Evolutionary conservation across 106 monocot species (phyloP).

Genomic region (Agapanthus africanus): DNA sequence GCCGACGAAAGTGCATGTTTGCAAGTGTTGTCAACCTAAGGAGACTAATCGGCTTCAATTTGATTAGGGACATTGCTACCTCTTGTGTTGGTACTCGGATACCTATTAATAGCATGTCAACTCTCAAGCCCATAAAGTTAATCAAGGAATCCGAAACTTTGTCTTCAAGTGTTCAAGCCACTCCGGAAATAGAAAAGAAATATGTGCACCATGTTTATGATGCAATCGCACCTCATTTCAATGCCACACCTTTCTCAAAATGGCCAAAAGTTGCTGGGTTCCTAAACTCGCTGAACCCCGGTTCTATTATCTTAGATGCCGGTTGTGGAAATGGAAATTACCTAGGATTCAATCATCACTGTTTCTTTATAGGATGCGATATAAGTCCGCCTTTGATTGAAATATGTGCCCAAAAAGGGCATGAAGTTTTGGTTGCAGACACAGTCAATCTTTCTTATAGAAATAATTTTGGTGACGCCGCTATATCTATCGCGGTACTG

Average conservation of each 20-base stretch:
- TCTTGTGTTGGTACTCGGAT: not conserved
- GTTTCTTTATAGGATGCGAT: constrained; percentile 82
- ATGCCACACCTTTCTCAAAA: constrained; percentile 78
- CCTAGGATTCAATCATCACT: constrained; percentile 54
- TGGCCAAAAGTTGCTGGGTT: constrained; percentile 98
- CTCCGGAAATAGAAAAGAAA: constrained; percentile 89
- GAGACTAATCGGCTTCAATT: too few relatives aligned
- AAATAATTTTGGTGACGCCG: constrained; percentile 70
- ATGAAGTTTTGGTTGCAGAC: constrained; percentile 93
- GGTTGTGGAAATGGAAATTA: constrained; percentile 99
- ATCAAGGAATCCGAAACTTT: not conserved
- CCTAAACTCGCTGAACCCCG: constrained; percentile 51
- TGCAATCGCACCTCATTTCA: constrained; percentile 96
- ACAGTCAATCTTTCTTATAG: constrained; percentile 81
- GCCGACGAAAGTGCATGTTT: too few relatives aligned
- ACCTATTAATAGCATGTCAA: constrained; percentile 6
- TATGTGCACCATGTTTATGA: constrained; percentile 90
- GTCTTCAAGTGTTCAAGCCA: constrained; percentile 34
- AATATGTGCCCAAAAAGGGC: constrained; percentile 62
- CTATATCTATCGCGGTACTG: constrained; percentile 88
- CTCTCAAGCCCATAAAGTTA: constrained; percentile 2
- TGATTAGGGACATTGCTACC: not conserved
- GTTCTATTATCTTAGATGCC: constrained; percentile 69
- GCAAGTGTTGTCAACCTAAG: too few relatives aligned
- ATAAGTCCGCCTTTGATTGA: constrained; percentile 72